These are phyloP conservation scores for Ligustrum vulgare DNA, from an alignment of 257 asterid species.

Conservation along the genomic window DNA sequence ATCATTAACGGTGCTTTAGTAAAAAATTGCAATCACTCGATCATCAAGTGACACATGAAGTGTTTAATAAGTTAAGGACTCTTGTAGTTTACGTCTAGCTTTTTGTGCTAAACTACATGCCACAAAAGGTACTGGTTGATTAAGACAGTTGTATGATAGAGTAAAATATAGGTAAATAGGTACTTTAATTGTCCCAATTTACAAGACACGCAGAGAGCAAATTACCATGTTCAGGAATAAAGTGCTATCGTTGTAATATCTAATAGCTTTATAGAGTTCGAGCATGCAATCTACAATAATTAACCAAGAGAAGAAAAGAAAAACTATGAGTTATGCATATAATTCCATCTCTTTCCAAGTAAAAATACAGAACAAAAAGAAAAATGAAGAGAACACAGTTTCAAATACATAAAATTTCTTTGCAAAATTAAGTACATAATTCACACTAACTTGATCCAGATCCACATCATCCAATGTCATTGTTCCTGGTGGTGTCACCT, in stretches of 20 bases:
- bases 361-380: not conserved
- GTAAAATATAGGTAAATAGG: not conserved
- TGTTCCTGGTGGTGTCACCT: conserved; percentile 96
- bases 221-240: conserved; percentile 86
- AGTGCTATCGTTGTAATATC: conserved; percentile 84
- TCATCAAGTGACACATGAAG: too few relatives aligned
- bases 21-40: too few relatives aligned
- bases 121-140: too few relatives aligned
- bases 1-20: too few relatives aligned
- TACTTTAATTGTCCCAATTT: not conserved
- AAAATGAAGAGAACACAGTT: conserved; percentile 10
- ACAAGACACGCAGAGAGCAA: not conserved
- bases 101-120: too few relatives aligned
- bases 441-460: conserved; percentile 96
- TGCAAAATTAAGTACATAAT: conserved; percentile 77
- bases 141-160: too few relatives aligned
- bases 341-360: conserved; percentile 2
- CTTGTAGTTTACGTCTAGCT: too few relatives aligned
- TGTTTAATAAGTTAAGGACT: too few relatives aligned
- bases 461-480: too few relatives aligned
- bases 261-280: conserved; percentile 92
- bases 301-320: conserved; percentile 16
- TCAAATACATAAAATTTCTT: conserved; percentile 65
- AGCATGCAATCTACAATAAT: conserved; percentile 67
- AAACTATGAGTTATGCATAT: conserved; percentile 17